Conservation (phyloP, 768 basidiomycete species). For the Pleurotus tuoliensis region DNA sequence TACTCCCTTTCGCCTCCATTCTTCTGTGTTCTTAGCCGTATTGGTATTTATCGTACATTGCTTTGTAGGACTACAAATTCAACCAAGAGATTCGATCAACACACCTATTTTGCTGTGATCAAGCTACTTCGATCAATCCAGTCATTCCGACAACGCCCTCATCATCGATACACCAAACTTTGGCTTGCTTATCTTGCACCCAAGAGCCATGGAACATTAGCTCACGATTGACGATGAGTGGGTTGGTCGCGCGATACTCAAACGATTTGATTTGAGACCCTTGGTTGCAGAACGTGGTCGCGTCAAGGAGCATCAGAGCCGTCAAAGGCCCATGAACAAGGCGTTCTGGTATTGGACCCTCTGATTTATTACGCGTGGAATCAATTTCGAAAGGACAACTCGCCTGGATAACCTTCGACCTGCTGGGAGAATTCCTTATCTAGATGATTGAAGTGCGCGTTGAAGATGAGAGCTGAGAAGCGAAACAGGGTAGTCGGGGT, state of each 20-base stretch:
- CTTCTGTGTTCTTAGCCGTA: not conserved
- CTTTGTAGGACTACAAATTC: too few species aligned
- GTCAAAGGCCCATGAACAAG: constrained; percentile 83
- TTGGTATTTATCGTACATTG: not conserved
- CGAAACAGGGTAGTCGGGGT: constrained; percentile 75
- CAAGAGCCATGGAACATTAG: constrained; percentile 46
- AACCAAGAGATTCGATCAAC: too few species aligned
- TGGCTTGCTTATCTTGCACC: constrained; percentile 31
- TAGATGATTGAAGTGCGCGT: constrained; percentile 80
- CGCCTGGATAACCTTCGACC: constrained; percentile 74
- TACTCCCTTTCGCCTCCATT: not conserved
- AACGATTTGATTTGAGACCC: constrained; percentile 43
- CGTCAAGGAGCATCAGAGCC: constrained; percentile 73
- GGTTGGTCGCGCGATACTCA: constrained; percentile 69
- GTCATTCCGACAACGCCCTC: constrained; percentile 68
- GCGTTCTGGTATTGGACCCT: constrained; percentile 44
- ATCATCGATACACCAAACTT: constrained; percentile 58
- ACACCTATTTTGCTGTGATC: not conserved
- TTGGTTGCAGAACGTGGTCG: constrained; percentile 46
- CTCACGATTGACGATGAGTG: constrained; percentile 49
- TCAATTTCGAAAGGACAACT: constrained; percentile 8
- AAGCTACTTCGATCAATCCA: constrained; percentile 34
- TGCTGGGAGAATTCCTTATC: constrained; percentile 67
- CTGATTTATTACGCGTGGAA: too few species aligned
- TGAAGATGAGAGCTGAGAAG: constrained; percentile 84